These are phyloP conservation scores for Termitomyces sp. DNA, from an alignment of 768 basidiomycete species.

Conservation along the genomic window DNA sequence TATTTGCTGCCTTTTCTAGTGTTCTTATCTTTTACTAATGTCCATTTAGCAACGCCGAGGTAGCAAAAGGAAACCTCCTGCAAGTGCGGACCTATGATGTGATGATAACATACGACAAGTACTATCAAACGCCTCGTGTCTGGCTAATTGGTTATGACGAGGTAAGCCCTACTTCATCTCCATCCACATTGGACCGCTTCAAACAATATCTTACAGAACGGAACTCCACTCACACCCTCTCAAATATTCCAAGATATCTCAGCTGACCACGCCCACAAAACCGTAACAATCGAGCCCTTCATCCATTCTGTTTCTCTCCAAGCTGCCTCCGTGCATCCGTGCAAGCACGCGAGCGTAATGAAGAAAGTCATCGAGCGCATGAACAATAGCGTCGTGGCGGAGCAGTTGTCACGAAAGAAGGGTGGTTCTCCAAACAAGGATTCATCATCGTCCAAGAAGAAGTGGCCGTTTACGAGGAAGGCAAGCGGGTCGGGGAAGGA, in stretches of 20 bases:
- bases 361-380: slow-evolving; percentile 99
- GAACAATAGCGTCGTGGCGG: slow-evolving; percentile 84
- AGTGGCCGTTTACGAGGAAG: slow-evolving; percentile 82
- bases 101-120: slow-evolving; percentile 99
- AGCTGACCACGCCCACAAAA: slow-evolving; percentile 96
- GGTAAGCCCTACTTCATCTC: slow-evolving; percentile 36
- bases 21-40: not conserved
- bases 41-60: slow-evolving; percentile 50
- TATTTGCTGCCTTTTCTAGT: slow-evolving; percentile 24
- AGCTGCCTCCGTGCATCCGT: slow-evolving; percentile 94
- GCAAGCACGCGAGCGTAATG: slow-evolving; percentile 99
- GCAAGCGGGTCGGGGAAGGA: slow-evolving; percentile 59
- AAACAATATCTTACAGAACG: slow-evolving; percentile 52
- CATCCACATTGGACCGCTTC: not conserved
- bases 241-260: slow-evolving; percentile 98
- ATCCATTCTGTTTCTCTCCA: slow-evolving; percentile 87
- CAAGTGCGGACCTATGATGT: slow-evolving; percentile 99
- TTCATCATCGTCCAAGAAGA: slow-evolving; percentile 58
- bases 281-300: slow-evolving; percentile 97
- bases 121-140: slow-evolving; percentile 97
- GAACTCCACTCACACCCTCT: slow-evolving; percentile 79
- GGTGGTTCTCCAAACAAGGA: slow-evolving; percentile 35
- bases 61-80: slow-evolving; percentile 78
- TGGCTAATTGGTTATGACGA: slow-evolving; percentile 99
- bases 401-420: slow-evolving; percentile 72